These are phyloP conservation scores for Trypanosoma congolense DNA, from an alignment of 208 protist species.

Conservation along the genomic window DNA sequence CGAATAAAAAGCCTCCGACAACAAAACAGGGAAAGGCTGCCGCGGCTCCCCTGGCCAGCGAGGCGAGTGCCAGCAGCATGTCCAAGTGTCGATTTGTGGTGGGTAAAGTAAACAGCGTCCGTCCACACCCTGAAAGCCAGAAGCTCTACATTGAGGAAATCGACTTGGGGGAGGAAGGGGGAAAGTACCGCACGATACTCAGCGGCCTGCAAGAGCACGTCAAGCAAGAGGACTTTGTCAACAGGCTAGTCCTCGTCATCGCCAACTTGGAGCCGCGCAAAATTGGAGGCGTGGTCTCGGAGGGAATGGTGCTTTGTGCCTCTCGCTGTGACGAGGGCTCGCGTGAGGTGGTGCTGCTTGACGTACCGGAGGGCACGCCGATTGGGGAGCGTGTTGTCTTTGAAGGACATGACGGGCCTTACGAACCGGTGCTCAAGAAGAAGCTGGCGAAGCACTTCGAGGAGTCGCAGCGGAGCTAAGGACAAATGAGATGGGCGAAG, in stretches of 20 bases:
- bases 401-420: slow-evolving; percentile 70
- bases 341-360: slow-evolving; percentile 74
- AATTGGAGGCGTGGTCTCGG: slow-evolving; percentile 83
- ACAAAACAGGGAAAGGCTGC: slow-evolving; percentile 19
- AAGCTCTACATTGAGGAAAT: slow-evolving; percentile 93
- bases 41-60: slow-evolving; percentile 1
- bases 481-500: slow-evolving; percentile 66
- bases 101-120: slow-evolving; percentile 84
- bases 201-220: slow-evolving; percentile 88
- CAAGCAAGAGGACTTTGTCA: slow-evolving; percentile 74
- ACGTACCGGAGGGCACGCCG: slow-evolving; percentile 76
- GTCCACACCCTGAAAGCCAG: slow-evolving; percentile 82
- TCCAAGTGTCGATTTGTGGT: slow-evolving; percentile 82
- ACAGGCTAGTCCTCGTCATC: slow-evolving; percentile 82
- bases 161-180: slow-evolving; percentile 84
- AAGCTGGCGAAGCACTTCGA: slow-evolving; percentile 91
- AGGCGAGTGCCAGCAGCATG: slow-evolving; percentile 52
- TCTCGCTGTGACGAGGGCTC: slow-evolving; percentile 47
- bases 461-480: slow-evolving; percentile 64
- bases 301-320: slow-evolving; percentile 92
- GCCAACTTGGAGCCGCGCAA: slow-evolving; percentile 93
- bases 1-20: slow-evolving; percentile 1
- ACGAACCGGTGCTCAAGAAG: slow-evolving; percentile 84
- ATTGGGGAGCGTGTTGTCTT: slow-evolving; percentile 88
- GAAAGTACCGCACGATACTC: slow-evolving; percentile 81